Base-by-base conservation (phyloP, 2,329 filamentous ascomycete species). In the Diaporthe caulivora region DNA sequence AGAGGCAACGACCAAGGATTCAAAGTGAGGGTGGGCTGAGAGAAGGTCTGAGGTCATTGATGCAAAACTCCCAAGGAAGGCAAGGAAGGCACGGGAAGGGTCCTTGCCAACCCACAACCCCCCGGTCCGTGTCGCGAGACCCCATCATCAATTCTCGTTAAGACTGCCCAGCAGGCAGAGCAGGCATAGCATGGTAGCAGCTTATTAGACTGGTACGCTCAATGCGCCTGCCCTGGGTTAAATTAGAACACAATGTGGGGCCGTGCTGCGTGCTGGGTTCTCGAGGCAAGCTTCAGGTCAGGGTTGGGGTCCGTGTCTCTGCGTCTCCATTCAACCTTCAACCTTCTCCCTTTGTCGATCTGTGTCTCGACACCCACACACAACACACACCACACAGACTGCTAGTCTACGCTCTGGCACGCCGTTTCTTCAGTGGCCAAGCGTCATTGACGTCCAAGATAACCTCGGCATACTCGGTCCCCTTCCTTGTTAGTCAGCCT, bases 1-100 rank as follows among this genome's bases (percentile, higher is more conserved):
- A 51, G 29, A 65, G 62, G 62, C 62, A 65, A 65, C 44, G 29
- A 65, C 44, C 62, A 51, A 65, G 42, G 26, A 65, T 37, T 51
- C 37, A 15, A 37, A 49, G 58, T 65, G 62, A 65, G 62, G 62
- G 62, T 44, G 62, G 42, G 62, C 44, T 65, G 62, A 65, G 42
- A 49, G 42, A 65, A 65, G 44, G 62, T 65, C 62, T 65, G 62
- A 65, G 62, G 62, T 65, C 62, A 65, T 65, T 65, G 62, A 65
- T 65, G 62, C 62, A 51, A 65, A 65, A 65, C 62, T 65, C 60
- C 42, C 42, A 65, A 49, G 60, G 9, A 34, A 9, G 5, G 37
- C 37, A 40, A 40, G 37, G 37, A 13, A 40, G 37, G 37, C 37
- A 40, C 37, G 2, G 11, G 44, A 51, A 51, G 62, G 62, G 62